A percentile compares a stretch with the other conserved stretches of the same genome.
These are phyloP conservation scores for Fusarium sp. DNA, from an alignment of 2,329 filamentous ascomycete species.

Conservation along the genomic window DNA sequence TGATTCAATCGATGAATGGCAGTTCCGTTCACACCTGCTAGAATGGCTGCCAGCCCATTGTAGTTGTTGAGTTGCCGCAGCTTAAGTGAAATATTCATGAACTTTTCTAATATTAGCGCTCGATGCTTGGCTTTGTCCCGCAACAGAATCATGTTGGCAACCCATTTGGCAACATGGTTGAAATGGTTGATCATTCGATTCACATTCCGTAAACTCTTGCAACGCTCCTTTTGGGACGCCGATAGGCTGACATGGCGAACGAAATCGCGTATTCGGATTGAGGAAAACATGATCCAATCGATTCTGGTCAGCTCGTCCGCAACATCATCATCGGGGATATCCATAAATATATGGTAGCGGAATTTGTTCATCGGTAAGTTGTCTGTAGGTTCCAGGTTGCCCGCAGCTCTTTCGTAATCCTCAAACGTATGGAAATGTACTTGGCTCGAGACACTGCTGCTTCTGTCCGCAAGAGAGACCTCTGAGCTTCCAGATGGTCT, in stretches of 20 bases:
- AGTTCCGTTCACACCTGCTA: conserved; percentile 90
- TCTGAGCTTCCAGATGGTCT: conserved; percentile 60
- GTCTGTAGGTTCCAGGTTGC: conserved; percentile 74
- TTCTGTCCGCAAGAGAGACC: conserved; percentile 52
- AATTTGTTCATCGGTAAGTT: conserved; percentile 80
- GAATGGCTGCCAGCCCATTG: conserved; percentile 91
- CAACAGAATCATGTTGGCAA: conserved; percentile 84
- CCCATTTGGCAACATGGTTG: conserved; percentile 85
- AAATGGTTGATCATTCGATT: conserved; percentile 95
- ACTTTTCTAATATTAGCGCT: conserved; percentile 90
- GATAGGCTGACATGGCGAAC: conserved; percentile 89
- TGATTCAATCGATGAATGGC: conserved; percentile 84
- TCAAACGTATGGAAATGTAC: conserved; percentile 75
- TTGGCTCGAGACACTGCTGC: conserved; percentile 52
- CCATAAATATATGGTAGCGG: conserved; percentile 92
- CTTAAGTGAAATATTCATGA: conserved; percentile 89
- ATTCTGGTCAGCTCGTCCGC: conserved; percentile 93
- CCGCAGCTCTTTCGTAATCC: conserved; percentile 82
- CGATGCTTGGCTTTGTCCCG: conserved; percentile 96
- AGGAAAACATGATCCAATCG: conserved; percentile 98
- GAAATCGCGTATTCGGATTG: conserved; percentile 90
- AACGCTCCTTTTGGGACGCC: conserved; percentile 75
- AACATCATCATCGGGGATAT: conserved; percentile 82
- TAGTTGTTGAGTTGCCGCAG: conserved; percentile 95
- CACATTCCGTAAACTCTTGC: conserved; percentile 82